Evolutionary conservation across 495 filamentous ascomycete species (phyloP), one percentile per base, ranked within the genome.

Genomic region (Massariosphaeria phaeospora): DNA sequence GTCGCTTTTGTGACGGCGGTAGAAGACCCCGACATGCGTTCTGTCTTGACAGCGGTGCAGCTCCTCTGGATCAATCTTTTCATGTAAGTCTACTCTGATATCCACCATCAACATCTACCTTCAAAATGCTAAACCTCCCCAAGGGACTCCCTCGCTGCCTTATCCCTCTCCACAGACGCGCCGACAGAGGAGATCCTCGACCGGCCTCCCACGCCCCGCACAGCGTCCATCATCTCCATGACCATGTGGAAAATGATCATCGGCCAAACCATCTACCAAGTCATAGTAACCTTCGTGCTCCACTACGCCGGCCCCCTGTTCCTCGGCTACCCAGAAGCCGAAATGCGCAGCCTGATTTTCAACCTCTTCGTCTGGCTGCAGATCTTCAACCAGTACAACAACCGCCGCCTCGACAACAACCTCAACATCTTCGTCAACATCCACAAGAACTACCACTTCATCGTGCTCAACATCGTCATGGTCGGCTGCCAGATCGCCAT

Each of bases 231-330:
- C 18, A 85, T 95, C 65, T 88, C 87, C 3, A 70, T 83, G 21
- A 90, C 83, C 26, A 95, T 95, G 89, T 95, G 89, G 89, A 95
- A 95, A 70, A 95, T 95, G 89, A 93, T 95, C 52, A 75, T 91
- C 27, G 88, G 88, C 20, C 87, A 95, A 63, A 83, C 89, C 3
- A 72, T 91, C 29, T 94, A 88, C 66, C 88, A 95, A 66, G 78
- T 95, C 2, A 75, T 74, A 20, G 76, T 90, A 38, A 93, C 86
- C 0, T 85, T 93, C 59, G 70, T 88, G 55, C 75, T 94, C 24
- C 87, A 88, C 71, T 95, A 88, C 59, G 86, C 77, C 11, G 82
- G 82, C 2, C 59, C 70, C 20, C 54, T 71, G 0, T 80, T 94
- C 23, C 77, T 91, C 21, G 65, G 61, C 18, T 74, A 76, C 36